A percentile compares a stretch with the other conserved stretches of the same genome.
These are phyloP conservation scores for Colletotrichum liriopes DNA, from an alignment of 2,329 filamentous ascomycete genomes.

Conservation along the genomic window DNA sequence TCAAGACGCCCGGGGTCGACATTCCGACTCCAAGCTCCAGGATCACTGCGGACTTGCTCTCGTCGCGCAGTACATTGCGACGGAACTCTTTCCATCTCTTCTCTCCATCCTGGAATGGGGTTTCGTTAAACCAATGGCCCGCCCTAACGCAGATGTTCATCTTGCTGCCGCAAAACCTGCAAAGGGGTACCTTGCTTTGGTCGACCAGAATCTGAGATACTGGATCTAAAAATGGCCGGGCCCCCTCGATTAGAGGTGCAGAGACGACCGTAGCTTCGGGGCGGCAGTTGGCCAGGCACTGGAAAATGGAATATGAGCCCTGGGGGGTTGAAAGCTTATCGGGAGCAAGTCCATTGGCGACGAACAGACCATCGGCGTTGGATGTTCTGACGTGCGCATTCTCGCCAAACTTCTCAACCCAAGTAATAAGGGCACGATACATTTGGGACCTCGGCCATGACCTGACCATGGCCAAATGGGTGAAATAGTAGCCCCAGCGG, in stretches of 20 bases:
- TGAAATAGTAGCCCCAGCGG: slow-evolving; percentile 54
- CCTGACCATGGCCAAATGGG: slow-evolving; percentile 49
- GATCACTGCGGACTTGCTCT: slow-evolving; percentile 35
- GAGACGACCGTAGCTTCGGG: slow-evolving; percentile 48
- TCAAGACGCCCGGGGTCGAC: slow-evolving; percentile 44
- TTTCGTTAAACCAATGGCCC: slow-evolving; percentile 44
- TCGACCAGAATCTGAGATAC: slow-evolving; percentile 45
- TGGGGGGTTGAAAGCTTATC: slow-evolving; percentile 51
- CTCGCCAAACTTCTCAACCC: slow-evolving; percentile 31
- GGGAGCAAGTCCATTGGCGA: slow-evolving; percentile 48
- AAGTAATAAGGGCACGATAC: slow-evolving; percentile 43
- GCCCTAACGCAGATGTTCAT: slow-evolving; percentile 45
- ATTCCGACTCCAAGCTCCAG: slow-evolving; percentile 45
- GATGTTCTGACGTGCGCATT: slow-evolving; percentile 49
- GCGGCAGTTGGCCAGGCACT: slow-evolving; percentile 50
- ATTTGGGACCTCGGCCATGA: slow-evolving; percentile 48
- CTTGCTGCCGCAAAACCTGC: slow-evolving; percentile 42
- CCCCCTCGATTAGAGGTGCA: slow-evolving; percentile 45
- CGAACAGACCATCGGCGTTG: slow-evolving; percentile 53
- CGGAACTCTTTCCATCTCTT: slow-evolving; percentile 40
- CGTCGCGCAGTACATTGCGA: slow-evolving; percentile 6
- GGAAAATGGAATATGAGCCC: slow-evolving; percentile 50
- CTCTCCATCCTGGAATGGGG: slow-evolving; percentile 42
- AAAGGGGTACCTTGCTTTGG: slow-evolving; percentile 41
- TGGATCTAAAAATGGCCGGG: slow-evolving; percentile 45